Conservation (phyloP, 257 asterid genomes). For the Paraleonurus japonicus region DNA sequence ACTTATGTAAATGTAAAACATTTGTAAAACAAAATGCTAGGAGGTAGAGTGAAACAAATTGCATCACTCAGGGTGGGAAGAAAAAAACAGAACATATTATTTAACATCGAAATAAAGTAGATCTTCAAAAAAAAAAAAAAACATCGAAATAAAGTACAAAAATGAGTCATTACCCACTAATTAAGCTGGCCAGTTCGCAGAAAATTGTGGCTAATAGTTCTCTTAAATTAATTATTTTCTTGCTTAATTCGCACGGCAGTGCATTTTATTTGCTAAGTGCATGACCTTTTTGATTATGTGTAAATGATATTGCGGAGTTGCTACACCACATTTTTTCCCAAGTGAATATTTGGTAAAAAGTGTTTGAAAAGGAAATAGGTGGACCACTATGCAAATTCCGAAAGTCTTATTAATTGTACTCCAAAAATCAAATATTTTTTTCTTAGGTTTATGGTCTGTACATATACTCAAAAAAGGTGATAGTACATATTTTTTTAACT, state of each 20-base stretch:
- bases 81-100: background rate
- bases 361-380: background rate
- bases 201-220: background rate
- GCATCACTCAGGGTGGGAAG: background rate
- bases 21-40: too few relatives aligned
- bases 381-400: background rate
- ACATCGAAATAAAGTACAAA: background rate
- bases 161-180: constrained; percentile 22
- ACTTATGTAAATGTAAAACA: too few relatives aligned
- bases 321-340: background rate
- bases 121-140: too few relatives aligned
- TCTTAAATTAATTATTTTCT: background rate
- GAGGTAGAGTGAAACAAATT: background rate
- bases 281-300: background rate
- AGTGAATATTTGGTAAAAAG: constrained; percentile 14
- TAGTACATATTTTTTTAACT: too few relatives aligned
- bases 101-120: background rate
- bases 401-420: too few relatives aligned
- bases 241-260: constrained; percentile 18
- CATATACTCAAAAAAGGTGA: too few relatives aligned
- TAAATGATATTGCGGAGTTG: background rate
- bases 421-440: background rate
- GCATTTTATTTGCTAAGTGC: constrained; percentile 12
- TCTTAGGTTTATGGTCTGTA: background rate
- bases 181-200: background rate